Evolutionary conservation across 2,329 filamentous ascomycete genomes (phyloP), one percentile per base, ranked within the genome.

Genomic region (Diaporthe caulivora): DNA sequence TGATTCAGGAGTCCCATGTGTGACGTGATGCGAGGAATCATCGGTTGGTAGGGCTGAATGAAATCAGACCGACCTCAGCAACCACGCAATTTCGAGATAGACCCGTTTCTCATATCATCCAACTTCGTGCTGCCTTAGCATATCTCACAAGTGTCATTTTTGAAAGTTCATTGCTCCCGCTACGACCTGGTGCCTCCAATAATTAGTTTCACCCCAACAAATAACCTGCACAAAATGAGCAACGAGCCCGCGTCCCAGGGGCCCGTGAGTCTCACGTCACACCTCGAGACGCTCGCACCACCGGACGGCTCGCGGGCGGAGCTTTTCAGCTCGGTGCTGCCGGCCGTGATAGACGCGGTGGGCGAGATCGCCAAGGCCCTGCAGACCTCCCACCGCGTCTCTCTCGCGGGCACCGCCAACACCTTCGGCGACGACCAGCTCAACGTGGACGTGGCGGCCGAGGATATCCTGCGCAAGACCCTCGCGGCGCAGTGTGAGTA

Each of bases 361-460:
- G 80, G 84, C 18, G 80, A 81, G 11, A 86, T 90, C 64, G 84
- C 86, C 51, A 77, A 78, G 8, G 80, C 84, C 2, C 83, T 91
- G 13, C 83, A 84, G n/a, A 75, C 72, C 1, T 81, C 86, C 0
- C 85, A 88, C 72, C 80, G 83, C 67, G 85, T 90, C 65, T 80
- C 85, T 0, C 83, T 83, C 2, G 84, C 84, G 2, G 88, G 87
- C 26, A 86, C 86, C 0, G 83, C 87, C 49, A 91, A 91, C 77
- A 81, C 83, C 2, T 91, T 91, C 78, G 91, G 89, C 24, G 89
- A 91, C 76, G 86, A 88, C 76, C 89, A 90, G 80, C 82, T 90
- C 51, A 90, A 91, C 78, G 88, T 90, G 60, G 89, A 91, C 76
- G 85, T 91, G 1, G 72, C 83, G 2, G 84, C 87, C 1, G 89